Base-by-base conservation (phyloP, 352 stramenopile genomes). In the Sclerospora graminicola region DNA sequence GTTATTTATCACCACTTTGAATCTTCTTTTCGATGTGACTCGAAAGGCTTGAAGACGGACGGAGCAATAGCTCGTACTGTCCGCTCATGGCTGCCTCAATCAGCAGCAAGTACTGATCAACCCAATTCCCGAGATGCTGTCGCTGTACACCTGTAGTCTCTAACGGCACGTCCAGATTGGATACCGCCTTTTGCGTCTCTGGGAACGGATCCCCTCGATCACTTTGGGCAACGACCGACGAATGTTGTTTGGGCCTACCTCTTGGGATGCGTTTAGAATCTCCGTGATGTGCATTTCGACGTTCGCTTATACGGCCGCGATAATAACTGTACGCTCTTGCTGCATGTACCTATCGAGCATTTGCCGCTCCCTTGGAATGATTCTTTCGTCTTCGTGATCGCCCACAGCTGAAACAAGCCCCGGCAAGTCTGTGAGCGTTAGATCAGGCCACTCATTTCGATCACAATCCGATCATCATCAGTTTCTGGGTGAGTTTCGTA, bases 221-320 rank as follows among this genome's bases (percentile, higher is more conserved):
- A 82, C 66, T n/a, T 48, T 57, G 0, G 66, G 69, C 46, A 79
- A 48, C 8, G 64, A 67, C 0, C 57, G 60, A 26, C 57, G 51
- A 16, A 80, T 75, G 21, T 74, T 79, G 26, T 66, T 47, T 3
- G 72, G 60, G 50, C 94, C 83, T 8, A 71, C 79, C 41, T 83
- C 64, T 37, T 75, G 46, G 0, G 76, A 74, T 5, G 69, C 68
- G 28, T 81, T 59, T 37, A 94, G 43, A 23, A 94, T 89, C 48
- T 89, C 82, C 23, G 78, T 81, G 27, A 84, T 92, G 47, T 87
- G 77, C 54, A 94, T 82, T 33, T 92, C 82, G 10, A 89, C 74
- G 47, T 89, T 91, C 8, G 78, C 60, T 2, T 82, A 80, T 8
- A 91, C 81, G 14, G 92, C 79, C 15, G 73, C 79, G n/a, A 94